A percentile compares a stretch with the other conserved stretches of the same genome.
Evolutionary conservation across 2,329 filamentous ascomycete genomes (phyloP).

Genomic region (Fonsecaea multimorphosa): DNA sequence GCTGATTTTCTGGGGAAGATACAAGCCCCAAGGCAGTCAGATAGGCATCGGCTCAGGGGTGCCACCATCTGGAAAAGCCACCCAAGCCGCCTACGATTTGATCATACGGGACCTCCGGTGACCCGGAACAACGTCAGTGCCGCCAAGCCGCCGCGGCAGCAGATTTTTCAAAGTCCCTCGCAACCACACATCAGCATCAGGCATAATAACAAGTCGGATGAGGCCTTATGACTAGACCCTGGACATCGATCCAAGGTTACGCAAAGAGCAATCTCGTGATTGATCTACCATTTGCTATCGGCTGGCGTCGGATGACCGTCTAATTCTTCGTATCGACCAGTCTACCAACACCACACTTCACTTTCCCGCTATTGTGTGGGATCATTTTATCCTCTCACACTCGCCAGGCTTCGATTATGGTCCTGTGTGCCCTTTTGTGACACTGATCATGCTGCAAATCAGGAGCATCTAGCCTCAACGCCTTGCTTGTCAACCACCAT

Average conservation of each 20-base stretch:
- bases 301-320: slow-evolving; percentile 1
- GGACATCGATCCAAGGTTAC: neutral
- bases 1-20: slow-evolving; percentile 13
- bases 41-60: slow-evolving; percentile 8
- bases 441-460: neutral
- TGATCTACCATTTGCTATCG: neutral
- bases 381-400: neutral
- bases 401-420: neutral
- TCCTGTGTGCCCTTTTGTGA: neutral
- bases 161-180: slow-evolving; percentile 9
- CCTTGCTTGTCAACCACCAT: slow-evolving; percentile 9
- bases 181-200: slow-evolving; percentile 13
- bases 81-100: neutral
- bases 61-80: neutral
- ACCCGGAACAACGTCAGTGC: neutral
- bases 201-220: neutral
- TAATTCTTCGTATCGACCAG: neutral
- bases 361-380: neutral
- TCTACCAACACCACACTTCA: neutral
- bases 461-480: slow-evolving; percentile 2
- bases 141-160: neutral
- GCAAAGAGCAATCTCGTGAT: slow-evolving; percentile 1
- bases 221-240: slow-evolving; percentile 1
- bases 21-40: neutral
- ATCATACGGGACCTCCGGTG: neutral